Evolutionary conservation across 2,329 filamentous ascomycete species (phyloP).

Genomic region (Talaromyces sp.): DNA sequence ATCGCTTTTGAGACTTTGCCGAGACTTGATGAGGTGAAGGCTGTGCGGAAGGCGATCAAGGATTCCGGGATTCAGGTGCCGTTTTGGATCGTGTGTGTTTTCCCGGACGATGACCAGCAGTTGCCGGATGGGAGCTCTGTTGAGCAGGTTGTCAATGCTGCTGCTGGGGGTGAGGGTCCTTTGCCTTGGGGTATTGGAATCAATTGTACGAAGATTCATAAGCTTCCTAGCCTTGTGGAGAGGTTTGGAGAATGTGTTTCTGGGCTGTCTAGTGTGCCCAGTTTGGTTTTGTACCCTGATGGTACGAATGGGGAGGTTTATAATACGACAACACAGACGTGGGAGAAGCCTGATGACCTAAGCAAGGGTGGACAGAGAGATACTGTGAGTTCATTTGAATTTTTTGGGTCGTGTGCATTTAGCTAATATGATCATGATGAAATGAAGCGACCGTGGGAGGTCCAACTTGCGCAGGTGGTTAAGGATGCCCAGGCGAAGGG

Average conservation of each 20-base stretch:
- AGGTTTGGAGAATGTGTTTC: slow-evolving; percentile 20
- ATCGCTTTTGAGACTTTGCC: slow-evolving; percentile 70
- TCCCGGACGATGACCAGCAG: slow-evolving; percentile 55
- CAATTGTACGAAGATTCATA: slow-evolving; percentile 60
- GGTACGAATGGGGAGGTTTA: slow-evolving; percentile 70
- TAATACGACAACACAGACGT: slow-evolving; percentile 64
- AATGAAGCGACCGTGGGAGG: slow-evolving; percentile 39
- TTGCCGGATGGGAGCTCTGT: slow-evolving; percentile 61
- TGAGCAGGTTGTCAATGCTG: slow-evolving; percentile 45
- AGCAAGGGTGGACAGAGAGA: slow-evolving; percentile 23
- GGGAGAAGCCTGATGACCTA: slow-evolving; percentile 46
- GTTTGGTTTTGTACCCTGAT: slow-evolving; percentile 68
- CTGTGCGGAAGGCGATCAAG: slow-evolving; percentile 46
- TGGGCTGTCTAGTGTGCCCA: slow-evolving; percentile 40
- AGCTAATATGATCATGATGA: slow-evolving; percentile 4
- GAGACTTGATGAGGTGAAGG: slow-evolving; percentile 62
- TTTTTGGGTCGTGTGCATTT: slow-evolving; percentile 8
- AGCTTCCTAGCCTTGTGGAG: slow-evolving; percentile 29
- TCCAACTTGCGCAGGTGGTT: slow-evolving; percentile 38
- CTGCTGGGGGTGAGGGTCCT: slow-evolving; percentile 31
- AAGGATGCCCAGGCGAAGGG: slow-evolving; percentile 31
- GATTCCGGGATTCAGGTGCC: slow-evolving; percentile 33
- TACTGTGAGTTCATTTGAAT: slow-evolving; percentile 9
- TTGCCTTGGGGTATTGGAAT: slow-evolving; percentile 66
- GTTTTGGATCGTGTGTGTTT: slow-evolving; percentile 68